Base-by-base conservation (phyloP, 192 early-diverging fungal species). In the Rhizophagus sp. region DNA sequence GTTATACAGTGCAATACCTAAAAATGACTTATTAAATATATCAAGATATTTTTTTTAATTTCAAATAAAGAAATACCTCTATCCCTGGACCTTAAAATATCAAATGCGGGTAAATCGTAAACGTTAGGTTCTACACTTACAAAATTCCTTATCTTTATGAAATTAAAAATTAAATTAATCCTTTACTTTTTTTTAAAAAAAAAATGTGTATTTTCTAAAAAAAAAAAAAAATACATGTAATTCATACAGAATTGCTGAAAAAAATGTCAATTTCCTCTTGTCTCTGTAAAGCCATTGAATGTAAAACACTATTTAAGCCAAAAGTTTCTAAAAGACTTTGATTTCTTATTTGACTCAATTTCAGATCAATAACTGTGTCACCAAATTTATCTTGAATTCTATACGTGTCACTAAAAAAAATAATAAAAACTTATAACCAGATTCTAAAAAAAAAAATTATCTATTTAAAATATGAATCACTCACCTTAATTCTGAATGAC, bases 191-290 rank as follows among this genome's bases (percentile, higher is more conserved):
- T 44, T 44, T 44, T n/a, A n/a, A n/a, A n/a, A n/a, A 36, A 36
- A 36, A 41, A 41, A 41, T 41, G 39, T 0, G 5, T 41, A 7
- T 41, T 41, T 41, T 41, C 7, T 30, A 30, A 30, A 30, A 30
- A 30, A 41, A 41, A 4, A 41, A 36, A 41, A 12, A 2, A 47
- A 47, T 47, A 30, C 30, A 30, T 30, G 30, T 30, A 12, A 47
- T 47, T 3, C 44, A 47, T 47, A 47, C 44, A 47, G 44, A 10
- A 47, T 47, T 1, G 44, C 44, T 47, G 61, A 62, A 62, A 36
- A 41, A 81, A 47, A 62, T 50, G 34, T 78, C 76, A 9, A 63
- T 34, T 19, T 81, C 76, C 61, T 81, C 57, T 47, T 81, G 80
- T 15, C 33, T 10, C 11, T 81, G 80, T 11, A 61, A 50, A 13